Conservation (phyloP, 2,329 filamentous ascomycete genomes). For the Alternaria sp. region DNA sequence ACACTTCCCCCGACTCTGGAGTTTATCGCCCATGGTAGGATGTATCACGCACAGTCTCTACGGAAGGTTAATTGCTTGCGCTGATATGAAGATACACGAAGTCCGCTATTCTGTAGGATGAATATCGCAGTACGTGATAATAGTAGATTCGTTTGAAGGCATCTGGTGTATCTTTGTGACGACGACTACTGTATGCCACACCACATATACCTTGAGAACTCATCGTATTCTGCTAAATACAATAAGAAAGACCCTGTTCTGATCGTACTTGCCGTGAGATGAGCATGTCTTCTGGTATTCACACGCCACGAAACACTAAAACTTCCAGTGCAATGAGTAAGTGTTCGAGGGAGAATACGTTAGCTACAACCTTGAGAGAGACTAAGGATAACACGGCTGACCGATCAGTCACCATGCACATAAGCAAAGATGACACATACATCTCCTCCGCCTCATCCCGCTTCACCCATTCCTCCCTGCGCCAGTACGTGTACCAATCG, state of each 20-base stretch:
- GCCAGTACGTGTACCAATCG: not conserved
- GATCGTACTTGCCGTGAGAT: not conserved
- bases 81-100: not conserved
- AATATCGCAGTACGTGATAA: not conserved
- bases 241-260: rapidly evolving
- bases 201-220: not conserved
- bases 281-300: not conserved
- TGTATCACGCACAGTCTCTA: not conserved
- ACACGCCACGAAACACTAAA: not conserved
- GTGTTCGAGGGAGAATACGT: no score
- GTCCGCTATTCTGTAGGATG: not conserved
- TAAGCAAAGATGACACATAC: not conserved
- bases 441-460: no score
- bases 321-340: no score
- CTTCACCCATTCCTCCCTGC: not conserved
- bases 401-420: not conserved
- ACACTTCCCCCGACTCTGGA: not conserved
- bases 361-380: not conserved
- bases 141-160: not conserved
- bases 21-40: rapidly evolving
- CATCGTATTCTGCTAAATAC: not conserved
- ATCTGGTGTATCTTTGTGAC: not conserved
- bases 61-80: not conserved
- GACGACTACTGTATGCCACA: not conserved
- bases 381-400: not conserved